Conservation (phyloP, 495 filamentous ascomycete genomes). For the Hyaloscypha variabilis region DNA sequence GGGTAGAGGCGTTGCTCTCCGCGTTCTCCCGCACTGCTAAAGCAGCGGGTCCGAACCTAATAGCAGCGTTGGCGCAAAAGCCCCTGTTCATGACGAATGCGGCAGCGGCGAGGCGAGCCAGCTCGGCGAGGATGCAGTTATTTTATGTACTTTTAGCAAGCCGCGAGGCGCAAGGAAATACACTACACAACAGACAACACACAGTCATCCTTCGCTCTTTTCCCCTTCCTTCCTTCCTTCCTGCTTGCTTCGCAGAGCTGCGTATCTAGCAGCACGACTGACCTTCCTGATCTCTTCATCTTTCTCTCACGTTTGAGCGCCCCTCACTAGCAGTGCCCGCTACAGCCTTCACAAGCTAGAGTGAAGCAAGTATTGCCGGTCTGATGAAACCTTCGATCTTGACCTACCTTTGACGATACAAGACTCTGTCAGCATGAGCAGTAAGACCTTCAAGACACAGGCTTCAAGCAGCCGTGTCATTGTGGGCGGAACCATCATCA, state of each 20-base stretch:
- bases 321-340: no score
- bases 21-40: not conserved
- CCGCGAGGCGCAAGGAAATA: no score
- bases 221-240: not conserved
- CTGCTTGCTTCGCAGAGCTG: not conserved
- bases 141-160: not conserved
- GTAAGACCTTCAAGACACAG: conserved; percentile 67
- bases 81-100: not conserved
- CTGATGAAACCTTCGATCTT: not conserved
- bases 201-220: not conserved
- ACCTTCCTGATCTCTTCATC: not conserved
- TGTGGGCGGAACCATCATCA: conserved; percentile 24
- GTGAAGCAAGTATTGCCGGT: not conserved
- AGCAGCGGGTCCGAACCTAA: not conserved
- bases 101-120: not conserved
- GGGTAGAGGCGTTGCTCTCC: not conserved
- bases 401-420: not conserved
- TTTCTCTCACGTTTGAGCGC: not conserved
- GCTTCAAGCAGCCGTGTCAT: conserved; percentile 72
- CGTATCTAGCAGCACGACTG: not conserved
- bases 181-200: not conserved
- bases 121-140: not conserved
- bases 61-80: not conserved
- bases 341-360: not conserved
- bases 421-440: conserved; percentile 44